phyloP scores from a whole-genome alignment of 306 rosid species.

The Fragaria vesca region DNA sequence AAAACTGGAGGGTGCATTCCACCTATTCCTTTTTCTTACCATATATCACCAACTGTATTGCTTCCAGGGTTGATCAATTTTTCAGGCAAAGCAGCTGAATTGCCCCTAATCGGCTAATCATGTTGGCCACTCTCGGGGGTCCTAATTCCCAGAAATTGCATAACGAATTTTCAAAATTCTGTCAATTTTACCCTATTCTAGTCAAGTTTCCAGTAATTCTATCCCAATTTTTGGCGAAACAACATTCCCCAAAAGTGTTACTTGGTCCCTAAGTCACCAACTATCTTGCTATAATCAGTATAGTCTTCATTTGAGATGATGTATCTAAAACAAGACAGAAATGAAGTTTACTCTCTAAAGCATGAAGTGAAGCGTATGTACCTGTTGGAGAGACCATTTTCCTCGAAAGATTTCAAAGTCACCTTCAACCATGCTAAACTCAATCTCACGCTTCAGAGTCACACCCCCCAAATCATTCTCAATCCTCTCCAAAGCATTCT shows the following conservation, averaged over 20 bases:
- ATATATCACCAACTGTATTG: neutral
- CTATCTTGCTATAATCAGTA: neutral
- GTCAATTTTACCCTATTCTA: neutral
- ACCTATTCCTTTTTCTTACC: neutral
- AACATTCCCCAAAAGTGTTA: neutral
- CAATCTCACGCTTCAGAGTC: conserved; percentile 62
- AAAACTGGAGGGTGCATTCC: too few species aligned
- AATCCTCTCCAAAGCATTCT: conserved; percentile 57
- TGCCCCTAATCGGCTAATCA: neutral
- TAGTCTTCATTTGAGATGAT: neutral
- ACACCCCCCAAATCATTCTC: conserved; percentile 33
- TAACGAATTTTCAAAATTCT: neutral
- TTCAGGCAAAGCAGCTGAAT: neutral
- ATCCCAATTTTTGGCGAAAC: neutral
- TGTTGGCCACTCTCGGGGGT: neutral
- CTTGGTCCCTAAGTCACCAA: neutral
- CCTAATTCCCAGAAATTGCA: neutral
- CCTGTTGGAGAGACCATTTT: conserved; percentile 87
- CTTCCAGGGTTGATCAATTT: neutral
- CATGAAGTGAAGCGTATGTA: conserved; percentile 11
- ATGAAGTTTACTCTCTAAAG: neutral
- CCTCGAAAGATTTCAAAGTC: conserved; percentile 87
- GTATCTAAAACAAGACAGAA: conserved; percentile 11
- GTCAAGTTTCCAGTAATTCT: neutral
- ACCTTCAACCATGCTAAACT: conserved; percentile 85